Evolutionary conservation across 257 asterid genomes (phyloP), one percentile per base, ranked within the genome.

Genomic region (Rauvolfia tetraphylla): DNA sequence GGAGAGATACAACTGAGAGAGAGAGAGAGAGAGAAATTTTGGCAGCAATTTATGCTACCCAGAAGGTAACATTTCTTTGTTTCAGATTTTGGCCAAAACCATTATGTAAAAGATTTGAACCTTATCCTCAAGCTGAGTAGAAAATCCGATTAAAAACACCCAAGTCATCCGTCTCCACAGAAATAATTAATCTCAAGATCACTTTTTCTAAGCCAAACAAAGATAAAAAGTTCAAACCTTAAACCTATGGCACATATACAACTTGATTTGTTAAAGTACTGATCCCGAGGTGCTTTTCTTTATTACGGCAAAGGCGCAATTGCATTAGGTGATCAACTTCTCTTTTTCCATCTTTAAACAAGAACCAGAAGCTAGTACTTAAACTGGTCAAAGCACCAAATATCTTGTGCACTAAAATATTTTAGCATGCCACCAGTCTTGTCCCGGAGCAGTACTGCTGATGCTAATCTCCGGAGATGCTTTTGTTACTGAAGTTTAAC

Each of bases 281-380:
- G 77, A 78, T 78, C 78, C 81, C 81, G 25, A 71, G 57, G 56
- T 34, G 75, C 49, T 54, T 78, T 49, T 72, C 72, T 71, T 70
- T 58, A 31, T 22, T 31, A 31, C 68, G 9, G 57, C 25, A 33
- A 65, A 31, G 73, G 25, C 0, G 27, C 53, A 76, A 25, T 53
- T 68, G 70, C 75, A 59, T 39, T 78, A 70, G 76, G 76, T 59
- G 72, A 58, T 41, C 59, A 44, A 70, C 72, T 58, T 38, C 38
- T n/a, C 63, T 57, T 77, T 68, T 42, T 7, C 7, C 7, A 11
- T 29, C 65, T 65, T 51, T 53, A 10, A n/a, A n/a, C n/a, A n/a
- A n/a, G n/a, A n/a, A n/a, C n/a, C n/a, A n/a, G n/a, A n/a, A n/a
- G n/a, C n/a, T n/a, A n/a, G n/a, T n/a, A n/a, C n/a, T n/a, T n/a